These are phyloP conservation scores for Trichosporon inkin DNA, from an alignment of 1,284 basidiomycete genomes.

Conservation along the genomic window DNA sequence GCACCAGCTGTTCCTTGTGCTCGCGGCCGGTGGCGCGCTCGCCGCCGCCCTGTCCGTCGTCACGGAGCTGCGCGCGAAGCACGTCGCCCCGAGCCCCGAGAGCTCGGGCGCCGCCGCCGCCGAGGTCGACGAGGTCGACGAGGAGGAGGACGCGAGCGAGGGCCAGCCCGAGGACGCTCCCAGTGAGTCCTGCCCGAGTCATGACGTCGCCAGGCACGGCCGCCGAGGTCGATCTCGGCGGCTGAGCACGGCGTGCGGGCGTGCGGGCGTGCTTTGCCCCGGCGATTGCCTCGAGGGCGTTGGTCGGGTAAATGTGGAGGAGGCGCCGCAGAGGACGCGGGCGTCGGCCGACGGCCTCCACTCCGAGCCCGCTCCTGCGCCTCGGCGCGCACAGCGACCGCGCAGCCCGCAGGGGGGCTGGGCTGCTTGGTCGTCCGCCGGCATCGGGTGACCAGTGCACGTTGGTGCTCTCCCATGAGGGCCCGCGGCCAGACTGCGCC, in stretches of 20 bases:
- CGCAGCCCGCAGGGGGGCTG: too few species aligned
- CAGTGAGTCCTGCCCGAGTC: neutral
- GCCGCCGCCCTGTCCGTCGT: neutral
- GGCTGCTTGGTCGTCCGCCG: too few species aligned
- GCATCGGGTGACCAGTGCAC: neutral
- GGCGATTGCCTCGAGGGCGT: too few species aligned
- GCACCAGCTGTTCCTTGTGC: neutral
- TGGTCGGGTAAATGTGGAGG: too few species aligned
- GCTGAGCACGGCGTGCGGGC: too few species aligned
- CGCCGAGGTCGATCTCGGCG: too few species aligned
- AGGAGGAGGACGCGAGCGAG: slow-evolving; percentile 10
- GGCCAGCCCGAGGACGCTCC: slow-evolving; percentile 7
- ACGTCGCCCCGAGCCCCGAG: slow-evolving; percentile 4
- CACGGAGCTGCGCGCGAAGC: neutral
- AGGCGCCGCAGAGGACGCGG: too few species aligned
- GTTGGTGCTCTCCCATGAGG: too few species aligned
- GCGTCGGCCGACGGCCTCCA: neutral
- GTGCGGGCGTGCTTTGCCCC: too few species aligned
- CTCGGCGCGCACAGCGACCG: too few species aligned
- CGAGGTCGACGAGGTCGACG: slow-evolving; percentile 11
- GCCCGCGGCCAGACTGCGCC: too few species aligned
- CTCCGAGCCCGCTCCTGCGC: too few species aligned
- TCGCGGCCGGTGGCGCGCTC: slow-evolving; percentile 10
- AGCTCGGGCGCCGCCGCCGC: slow-evolving; percentile 6
- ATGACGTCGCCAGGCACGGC: neutral